Conservation (phyloP, 2,329 filamentous ascomycete genomes). For the Claviceps lovelessii region DNA sequence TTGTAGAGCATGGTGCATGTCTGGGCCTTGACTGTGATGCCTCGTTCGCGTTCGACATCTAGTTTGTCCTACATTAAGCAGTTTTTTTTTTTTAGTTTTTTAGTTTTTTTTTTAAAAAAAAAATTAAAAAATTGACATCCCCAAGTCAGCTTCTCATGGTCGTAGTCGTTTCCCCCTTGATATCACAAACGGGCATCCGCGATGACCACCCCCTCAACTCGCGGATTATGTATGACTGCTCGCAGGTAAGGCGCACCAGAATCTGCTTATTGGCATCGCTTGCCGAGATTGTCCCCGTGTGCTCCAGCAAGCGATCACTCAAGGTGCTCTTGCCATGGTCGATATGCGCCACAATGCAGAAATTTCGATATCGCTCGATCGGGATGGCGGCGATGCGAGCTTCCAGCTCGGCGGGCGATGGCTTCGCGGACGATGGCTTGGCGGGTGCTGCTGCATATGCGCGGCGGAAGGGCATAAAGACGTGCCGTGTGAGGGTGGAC, state of each 20-base stretch:
- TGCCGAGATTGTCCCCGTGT: slow-evolving; percentile 81
- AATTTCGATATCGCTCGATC: slow-evolving; percentile 74
- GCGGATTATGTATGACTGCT: too few species aligned
- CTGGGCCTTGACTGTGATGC: slow-evolving; percentile 97
- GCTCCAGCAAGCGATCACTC: slow-evolving; percentile 78
- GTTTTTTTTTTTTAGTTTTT: not conserved
- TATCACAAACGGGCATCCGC: too few species aligned
- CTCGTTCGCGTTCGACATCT: slow-evolving; percentile 45
- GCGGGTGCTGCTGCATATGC: slow-evolving; percentile 7
- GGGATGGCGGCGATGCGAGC: slow-evolving; percentile 57
- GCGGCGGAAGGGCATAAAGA: slow-evolving; percentile 4
- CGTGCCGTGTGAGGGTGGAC: slow-evolving; percentile 2
- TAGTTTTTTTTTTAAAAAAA: too few species aligned
- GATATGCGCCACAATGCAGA: slow-evolving; percentile 97
- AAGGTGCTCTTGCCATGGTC: slow-evolving; percentile 98
- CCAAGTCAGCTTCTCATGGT: not conserved
- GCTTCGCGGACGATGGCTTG: too few species aligned
- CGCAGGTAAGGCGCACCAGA: slow-evolving; percentile 39
- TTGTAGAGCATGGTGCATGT: slow-evolving; percentile 97
- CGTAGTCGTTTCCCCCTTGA: too few species aligned
- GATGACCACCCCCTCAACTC: too few species aligned
- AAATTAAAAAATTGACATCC: too few species aligned
- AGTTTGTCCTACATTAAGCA: slow-evolving; percentile 55
- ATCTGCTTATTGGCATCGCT: slow-evolving; percentile 83
- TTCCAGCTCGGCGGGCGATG: slow-evolving; percentile 21